A percentile compares a stretch with the other conserved stretches of the same genome.
Evolutionary conservation across 2,329 filamentous ascomycete genomes (phyloP).

Genomic region (Penicillium brasilianum): DNA sequence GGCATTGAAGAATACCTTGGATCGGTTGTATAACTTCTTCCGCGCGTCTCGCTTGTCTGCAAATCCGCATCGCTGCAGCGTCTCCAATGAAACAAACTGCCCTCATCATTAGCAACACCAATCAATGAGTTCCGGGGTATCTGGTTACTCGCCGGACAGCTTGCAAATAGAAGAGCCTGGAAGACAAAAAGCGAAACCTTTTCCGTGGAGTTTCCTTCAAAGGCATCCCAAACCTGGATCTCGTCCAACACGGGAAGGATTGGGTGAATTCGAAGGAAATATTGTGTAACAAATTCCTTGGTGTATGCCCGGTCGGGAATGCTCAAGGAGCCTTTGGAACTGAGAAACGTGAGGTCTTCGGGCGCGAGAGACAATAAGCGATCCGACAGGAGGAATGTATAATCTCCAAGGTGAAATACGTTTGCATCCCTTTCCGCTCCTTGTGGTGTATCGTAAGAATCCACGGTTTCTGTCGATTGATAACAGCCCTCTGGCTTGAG

Average conservation of each 20-base stretch:
- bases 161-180: slow-evolving; percentile 39
- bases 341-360: slow-evolving; percentile 56
- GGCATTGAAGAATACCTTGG: slow-evolving; percentile 40
- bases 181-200: slow-evolving; percentile 39
- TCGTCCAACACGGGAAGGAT: slow-evolving; percentile 42
- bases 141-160: slow-evolving; percentile 39
- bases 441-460: background rate
- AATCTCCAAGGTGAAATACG: slow-evolving; percentile 6
- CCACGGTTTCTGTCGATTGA: background rate
- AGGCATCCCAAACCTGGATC: slow-evolving; percentile 52
- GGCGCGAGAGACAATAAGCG: slow-evolving; percentile 32
- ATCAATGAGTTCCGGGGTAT: background rate
- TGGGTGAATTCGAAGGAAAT: slow-evolving; percentile 40
- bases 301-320: slow-evolving; percentile 51
- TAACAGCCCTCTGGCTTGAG: background rate
- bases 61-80: slow-evolving; percentile 49
- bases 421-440: too few species aligned
- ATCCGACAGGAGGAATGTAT: slow-evolving; percentile 31
- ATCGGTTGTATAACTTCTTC: slow-evolving; percentile 52
- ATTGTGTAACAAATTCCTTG: slow-evolving; percentile 54
- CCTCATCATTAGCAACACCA: background rate
- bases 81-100: slow-evolving; percentile 54
- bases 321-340: slow-evolving; percentile 54
- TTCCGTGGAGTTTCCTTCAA: slow-evolving; percentile 8
- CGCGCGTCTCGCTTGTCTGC: slow-evolving; percentile 51